Evolutionary conservation across 371 early-diverging fungal species (phyloP).

Genomic region (Blastocladiella emersonii): DNA sequence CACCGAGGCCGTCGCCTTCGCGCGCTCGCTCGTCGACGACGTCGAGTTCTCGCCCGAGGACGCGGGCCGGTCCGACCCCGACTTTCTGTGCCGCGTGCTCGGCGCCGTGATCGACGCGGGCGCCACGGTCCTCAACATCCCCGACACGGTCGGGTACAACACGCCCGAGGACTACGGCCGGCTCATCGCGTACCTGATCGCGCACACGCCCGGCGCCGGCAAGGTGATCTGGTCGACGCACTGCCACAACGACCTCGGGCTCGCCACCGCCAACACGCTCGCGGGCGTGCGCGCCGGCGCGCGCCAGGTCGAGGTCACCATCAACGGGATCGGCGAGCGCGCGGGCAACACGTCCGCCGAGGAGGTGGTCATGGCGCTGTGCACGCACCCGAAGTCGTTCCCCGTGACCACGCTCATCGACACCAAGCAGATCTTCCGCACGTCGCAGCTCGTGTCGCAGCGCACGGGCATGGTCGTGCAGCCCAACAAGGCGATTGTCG

Average conservation of each 20-base stretch:
- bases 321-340: constrained; percentile 95
- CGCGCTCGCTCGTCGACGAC: constrained; percentile 61
- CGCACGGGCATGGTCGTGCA: constrained; percentile 87
- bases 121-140: constrained; percentile 89
- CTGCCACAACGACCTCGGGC: constrained; percentile 92
- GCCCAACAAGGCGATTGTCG: constrained; percentile 94
- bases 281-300: constrained; percentile 81
- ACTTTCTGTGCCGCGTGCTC: constrained; percentile 70
- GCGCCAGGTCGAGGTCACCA: constrained; percentile 90
- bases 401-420: constrained; percentile 79
- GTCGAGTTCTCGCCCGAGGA: constrained; percentile 93
- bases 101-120: constrained; percentile 84
- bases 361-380: constrained; percentile 86
- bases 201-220: constrained; percentile 58
- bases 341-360: constrained; percentile 91
- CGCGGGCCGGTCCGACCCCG: constrained; percentile 74
- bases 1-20: constrained; percentile 63
- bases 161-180: constrained; percentile 77
- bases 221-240: constrained; percentile 74
- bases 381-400: constrained; percentile 67
- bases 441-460: constrained; percentile 74
- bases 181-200: constrained; percentile 62
- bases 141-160: constrained; percentile 92
- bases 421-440: constrained; percentile 68
- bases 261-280: constrained; percentile 90